Percentiles rank a stretch among this genome's conserved stretches.
Evolutionary conservation across 305 asterid species (phyloP).

Genomic region (Fraxinus platypoda): DNA sequence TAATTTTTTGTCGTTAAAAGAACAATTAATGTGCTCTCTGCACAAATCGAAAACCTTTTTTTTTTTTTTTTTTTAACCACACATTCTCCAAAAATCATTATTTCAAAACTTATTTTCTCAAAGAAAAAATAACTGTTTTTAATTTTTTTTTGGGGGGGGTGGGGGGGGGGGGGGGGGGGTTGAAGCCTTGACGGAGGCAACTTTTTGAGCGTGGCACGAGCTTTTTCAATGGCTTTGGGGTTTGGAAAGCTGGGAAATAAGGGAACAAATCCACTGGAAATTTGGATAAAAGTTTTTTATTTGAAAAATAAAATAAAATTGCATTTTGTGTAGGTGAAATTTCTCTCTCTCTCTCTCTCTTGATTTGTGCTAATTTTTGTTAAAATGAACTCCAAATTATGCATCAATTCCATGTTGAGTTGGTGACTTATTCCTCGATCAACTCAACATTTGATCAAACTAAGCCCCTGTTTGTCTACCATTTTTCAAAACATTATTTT

Average conservation of each 20-base stretch:
- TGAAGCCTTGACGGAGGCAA: background rate
- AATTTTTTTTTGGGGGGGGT: too few species aligned
- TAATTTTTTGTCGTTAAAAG: background rate
- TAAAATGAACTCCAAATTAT: background rate
- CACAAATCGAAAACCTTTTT: background rate
- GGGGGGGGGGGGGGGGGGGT: too few species aligned
- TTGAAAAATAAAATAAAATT: background rate
- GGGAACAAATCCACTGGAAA: constrained; percentile 18
- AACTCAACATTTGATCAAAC: background rate
- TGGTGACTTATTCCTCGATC: background rate
- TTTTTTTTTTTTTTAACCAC: too few species aligned
- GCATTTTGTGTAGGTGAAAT: background rate
- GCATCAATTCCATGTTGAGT: background rate
- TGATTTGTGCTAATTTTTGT: background rate
- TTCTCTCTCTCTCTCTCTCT: background rate
- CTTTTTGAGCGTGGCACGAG: background rate
- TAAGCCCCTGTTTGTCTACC: too few species aligned
- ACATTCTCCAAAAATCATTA: too few species aligned
- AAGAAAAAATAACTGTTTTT: too few species aligned
- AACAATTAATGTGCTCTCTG: background rate
- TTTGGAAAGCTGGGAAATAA: constrained; percentile 36
- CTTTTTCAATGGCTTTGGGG: constrained; percentile 39
- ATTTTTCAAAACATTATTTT: too few species aligned
- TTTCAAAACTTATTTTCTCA: too few species aligned
- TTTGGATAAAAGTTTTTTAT: constrained; percentile 29